These are phyloP conservation scores for Zizania palustris DNA, from an alignment of 202 grass and related monocot genomes.

Conservation along the genomic window DNA sequence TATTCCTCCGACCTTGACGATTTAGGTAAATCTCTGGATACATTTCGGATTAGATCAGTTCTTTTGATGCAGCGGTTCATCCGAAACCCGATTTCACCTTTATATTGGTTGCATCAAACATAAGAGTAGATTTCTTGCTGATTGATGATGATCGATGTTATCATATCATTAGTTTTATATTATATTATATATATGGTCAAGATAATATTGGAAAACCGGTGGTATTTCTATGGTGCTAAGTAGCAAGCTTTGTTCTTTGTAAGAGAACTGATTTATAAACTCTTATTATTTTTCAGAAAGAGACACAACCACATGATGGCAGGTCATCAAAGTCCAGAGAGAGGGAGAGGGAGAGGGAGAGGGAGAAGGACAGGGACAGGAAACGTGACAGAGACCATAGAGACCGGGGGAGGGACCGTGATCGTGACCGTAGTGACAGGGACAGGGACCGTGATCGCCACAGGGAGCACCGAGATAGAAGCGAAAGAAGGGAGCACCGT, in stretches of 20 bases:
- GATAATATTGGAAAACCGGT: not conserved
- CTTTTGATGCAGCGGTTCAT: not conserved
- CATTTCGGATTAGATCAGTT: not conserved
- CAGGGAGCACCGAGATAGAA: conserved; percentile 36
- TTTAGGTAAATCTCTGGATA: not conserved
- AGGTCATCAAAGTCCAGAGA: conserved; percentile 79
- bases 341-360: conserved; percentile 65
- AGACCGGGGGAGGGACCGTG: conserved; percentile 22
- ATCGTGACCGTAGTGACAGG: conserved; percentile 47
- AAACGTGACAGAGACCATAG: conserved; percentile 56
- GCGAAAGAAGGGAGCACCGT: not conserved
- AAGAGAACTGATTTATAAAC: not conserved
- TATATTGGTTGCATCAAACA: no score
- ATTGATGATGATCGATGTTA: not conserved
- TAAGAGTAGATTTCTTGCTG: no score
- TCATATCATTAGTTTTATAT: not conserved
- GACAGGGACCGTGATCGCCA: conserved; percentile 61
- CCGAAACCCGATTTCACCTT: not conserved
- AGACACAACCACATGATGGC: conserved; percentile 56
- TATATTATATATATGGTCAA: not conserved
- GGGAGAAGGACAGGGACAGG: conserved; percentile 62
- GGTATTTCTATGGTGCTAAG: not conserved
- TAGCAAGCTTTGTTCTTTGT: not conserved
- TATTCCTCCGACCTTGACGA: no score
- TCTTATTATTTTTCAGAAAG: conserved; percentile 33